Evolutionary conservation across 2,329 filamentous ascomycete species (phyloP).

Genomic region (Talaromyces islandicus): DNA sequence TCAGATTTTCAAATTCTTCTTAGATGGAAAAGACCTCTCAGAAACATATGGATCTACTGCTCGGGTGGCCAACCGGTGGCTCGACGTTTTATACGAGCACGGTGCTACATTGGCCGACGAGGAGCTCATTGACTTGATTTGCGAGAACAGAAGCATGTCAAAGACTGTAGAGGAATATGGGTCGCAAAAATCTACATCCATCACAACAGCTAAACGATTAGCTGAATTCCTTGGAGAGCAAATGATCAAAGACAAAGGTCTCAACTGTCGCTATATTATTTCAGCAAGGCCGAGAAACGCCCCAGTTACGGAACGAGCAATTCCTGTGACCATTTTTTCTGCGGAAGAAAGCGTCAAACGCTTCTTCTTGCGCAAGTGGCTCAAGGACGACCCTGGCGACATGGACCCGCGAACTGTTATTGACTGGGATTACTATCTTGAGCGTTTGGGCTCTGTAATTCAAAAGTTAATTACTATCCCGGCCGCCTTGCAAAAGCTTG

Average conservation of each 20-base stretch:
- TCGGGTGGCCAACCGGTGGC: conserved; percentile 91
- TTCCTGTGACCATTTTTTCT: conserved; percentile 95
- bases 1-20: conserved; percentile 98
- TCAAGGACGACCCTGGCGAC: conserved; percentile 84
- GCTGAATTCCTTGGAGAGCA: conserved; percentile 96
- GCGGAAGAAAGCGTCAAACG: conserved; percentile 84
- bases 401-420: conserved; percentile 86
- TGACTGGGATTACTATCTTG: conserved; percentile 96
- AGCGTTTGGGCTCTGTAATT: conserved; percentile 92
- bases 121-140: conserved; percentile 98
- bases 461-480: conserved; percentile 99
- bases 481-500: conserved; percentile 87
- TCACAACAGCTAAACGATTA: conserved; percentile 90
- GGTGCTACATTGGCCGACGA: conserved; percentile 89
- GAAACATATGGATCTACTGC: conserved; percentile 91
- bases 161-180: conserved; percentile 98
- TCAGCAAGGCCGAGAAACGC: conserved; percentile 79
- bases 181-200: conserved; percentile 94
- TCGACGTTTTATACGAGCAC: conserved; percentile 87
- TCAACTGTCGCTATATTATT: conserved; percentile 99
- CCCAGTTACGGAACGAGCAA: conserved; percentile 87
- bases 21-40: conserved; percentile 78
- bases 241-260: conserved; percentile 98
- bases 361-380: conserved; percentile 87
- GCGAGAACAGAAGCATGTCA: conserved; percentile 95